Conservation (phyloP, 2,329 filamentous ascomycete species). For the Aspergillus sp. region DNA sequence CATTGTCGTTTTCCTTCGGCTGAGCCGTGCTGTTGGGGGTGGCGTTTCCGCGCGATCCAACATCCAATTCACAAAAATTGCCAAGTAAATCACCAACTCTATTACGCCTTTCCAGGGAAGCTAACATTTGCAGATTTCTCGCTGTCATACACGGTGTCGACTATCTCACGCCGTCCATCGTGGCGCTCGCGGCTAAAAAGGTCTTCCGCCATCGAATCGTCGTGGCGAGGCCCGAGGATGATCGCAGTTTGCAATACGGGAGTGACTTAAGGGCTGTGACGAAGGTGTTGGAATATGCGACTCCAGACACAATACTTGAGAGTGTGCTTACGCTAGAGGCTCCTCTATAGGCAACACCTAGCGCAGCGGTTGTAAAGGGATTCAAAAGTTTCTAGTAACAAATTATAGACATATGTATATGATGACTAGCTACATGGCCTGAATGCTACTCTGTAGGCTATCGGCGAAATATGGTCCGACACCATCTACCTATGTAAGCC, state of each 20-base stretch:
- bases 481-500: too few relatives aligned
- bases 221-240: constrained; percentile 67
- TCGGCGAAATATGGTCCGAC: too few relatives aligned
- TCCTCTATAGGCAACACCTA: constrained; percentile 46
- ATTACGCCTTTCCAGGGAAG: not conserved
- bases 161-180: constrained; percentile 80
- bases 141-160: constrained; percentile 77
- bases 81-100: constrained; percentile 46
- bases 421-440: too few relatives aligned
- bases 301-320: constrained; percentile 57
- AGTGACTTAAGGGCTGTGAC: constrained; percentile 72
- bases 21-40: constrained; percentile 79
- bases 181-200: constrained; percentile 79
- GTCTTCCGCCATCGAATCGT: constrained; percentile 82
- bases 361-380: not conserved
- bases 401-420: not conserved
- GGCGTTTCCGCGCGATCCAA: constrained; percentile 79
- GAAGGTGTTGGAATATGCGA: constrained; percentile 61
- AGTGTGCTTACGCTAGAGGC: constrained; percentile 59
- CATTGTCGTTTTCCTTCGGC: constrained; percentile 78
- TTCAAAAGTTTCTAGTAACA: not conserved
- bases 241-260: constrained; percentile 91
- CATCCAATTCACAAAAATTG: constrained; percentile 69
- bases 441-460: too few relatives aligned
- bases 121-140: constrained; percentile 45